Evolutionary conservation across 208 protist species (phyloP).

Genomic region (Tritrichomonas foetus): DNA sequence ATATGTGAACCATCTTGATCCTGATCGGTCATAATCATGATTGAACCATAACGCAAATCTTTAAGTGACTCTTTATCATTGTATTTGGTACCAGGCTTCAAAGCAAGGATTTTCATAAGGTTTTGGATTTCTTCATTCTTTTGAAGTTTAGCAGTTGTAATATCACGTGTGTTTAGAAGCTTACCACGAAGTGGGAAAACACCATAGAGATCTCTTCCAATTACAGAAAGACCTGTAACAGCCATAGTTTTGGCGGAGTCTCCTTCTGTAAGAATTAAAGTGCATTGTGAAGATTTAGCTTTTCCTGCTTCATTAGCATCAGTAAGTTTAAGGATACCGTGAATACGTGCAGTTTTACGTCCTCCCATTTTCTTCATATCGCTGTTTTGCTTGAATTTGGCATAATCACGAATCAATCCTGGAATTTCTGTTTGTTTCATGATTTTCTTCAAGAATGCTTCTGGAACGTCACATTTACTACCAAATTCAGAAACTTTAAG

Average conservation of each 20-base stretch:
- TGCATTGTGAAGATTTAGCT: slow-evolving; percentile 84
- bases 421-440: slow-evolving; percentile 32
- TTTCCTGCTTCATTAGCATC: slow-evolving; percentile 98
- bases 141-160: slow-evolving; percentile 76
- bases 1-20: slow-evolving; percentile 99
- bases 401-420: neutral
- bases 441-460: slow-evolving; percentile 28
- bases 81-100: slow-evolving; percentile 82
- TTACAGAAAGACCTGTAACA: slow-evolving; percentile 87
- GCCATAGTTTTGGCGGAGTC: slow-evolving; percentile 95
- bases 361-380: slow-evolving; percentile 70
- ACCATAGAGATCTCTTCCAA: slow-evolving; percentile 95
- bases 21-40: slow-evolving; percentile 99
- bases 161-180: slow-evolving; percentile 98
- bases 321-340: slow-evolving; percentile 96
- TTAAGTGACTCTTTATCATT: slow-evolving; percentile 56
- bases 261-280: slow-evolving; percentile 99
- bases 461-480: slow-evolving; percentile 71
- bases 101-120: slow-evolving; percentile 86
- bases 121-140: slow-evolving; percentile 89
- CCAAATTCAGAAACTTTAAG: slow-evolving; percentile 85
- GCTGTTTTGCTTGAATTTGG: neutral
- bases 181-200: slow-evolving; percentile 99
- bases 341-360: slow-evolving; percentile 69
- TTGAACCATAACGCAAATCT: slow-evolving; percentile 91